Percentiles rank a stretch among this genome's conserved stretches.
Conservation (phyloP, 441 rosid species). For the Arabidopsis lyrata region DNA sequence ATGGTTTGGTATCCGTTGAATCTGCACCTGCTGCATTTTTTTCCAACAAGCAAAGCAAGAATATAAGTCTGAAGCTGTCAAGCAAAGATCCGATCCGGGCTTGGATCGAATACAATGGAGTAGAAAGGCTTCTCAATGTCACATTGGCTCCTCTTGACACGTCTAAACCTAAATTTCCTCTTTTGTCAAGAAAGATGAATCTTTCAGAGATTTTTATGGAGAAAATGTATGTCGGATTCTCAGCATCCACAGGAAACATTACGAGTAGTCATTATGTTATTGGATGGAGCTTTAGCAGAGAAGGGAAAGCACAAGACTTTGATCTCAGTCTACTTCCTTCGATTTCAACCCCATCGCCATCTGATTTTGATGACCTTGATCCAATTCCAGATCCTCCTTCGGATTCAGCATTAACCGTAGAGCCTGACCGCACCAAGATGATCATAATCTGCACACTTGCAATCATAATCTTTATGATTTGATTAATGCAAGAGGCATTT, state of each 20-base stretch:
- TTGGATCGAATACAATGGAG: slow-evolving; percentile 44
- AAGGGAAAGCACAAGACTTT: slow-evolving; percentile 40
- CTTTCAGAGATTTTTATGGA: slow-evolving; percentile 28
- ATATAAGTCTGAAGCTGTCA: slow-evolving; percentile 33
- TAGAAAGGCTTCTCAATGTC: slow-evolving; percentile 37
- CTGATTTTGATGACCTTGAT: slow-evolving; percentile 37
- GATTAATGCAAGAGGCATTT: slow-evolving; percentile 23
- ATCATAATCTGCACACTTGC: slow-evolving; percentile 18
- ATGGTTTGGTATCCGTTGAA: slow-evolving; percentile 42
- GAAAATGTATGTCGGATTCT: slow-evolving; percentile 43
- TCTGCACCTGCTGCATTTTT: slow-evolving; percentile 42
- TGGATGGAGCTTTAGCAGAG: slow-evolving; percentile 45
- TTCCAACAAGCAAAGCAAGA: slow-evolving; percentile 33
- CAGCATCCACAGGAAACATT: slow-evolving; percentile 40
- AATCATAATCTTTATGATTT: slow-evolving; percentile 26
- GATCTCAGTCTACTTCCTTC: slow-evolving; percentile 40
- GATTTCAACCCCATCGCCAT: slow-evolving; percentile 7
- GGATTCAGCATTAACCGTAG: slow-evolving; percentile 20
- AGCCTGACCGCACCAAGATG: slow-evolving; percentile 2
- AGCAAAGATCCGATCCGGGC: slow-evolving; percentile 29
- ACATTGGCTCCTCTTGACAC: slow-evolving; percentile 38
- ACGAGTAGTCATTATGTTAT: slow-evolving; percentile 29
- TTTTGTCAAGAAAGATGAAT: slow-evolving; percentile 41
- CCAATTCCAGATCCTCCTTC: slow-evolving; percentile 1
- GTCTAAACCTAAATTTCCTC: slow-evolving; percentile 38